phyloP scores from a whole-genome alignment of 1,139 yeast genomes.

The Yamadazyma aaseri region DNA sequence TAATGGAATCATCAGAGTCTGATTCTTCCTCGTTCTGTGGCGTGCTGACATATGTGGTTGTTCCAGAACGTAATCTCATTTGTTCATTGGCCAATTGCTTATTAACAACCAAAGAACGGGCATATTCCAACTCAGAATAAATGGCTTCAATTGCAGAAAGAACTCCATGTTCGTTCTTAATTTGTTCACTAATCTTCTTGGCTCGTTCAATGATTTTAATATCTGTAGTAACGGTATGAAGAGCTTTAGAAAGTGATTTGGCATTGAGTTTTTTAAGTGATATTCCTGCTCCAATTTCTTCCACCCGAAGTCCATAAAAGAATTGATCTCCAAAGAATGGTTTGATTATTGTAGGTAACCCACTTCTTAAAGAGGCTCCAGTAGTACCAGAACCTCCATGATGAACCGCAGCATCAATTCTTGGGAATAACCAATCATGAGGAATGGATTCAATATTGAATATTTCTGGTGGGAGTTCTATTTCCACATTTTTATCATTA shows the following conservation, averaged over 20 bases:
- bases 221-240: conserved; percentile 66
- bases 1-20: conserved; percentile 2
- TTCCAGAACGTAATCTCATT: conserved; percentile 7
- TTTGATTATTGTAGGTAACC: conserved; percentile 84
- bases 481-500: conserved; percentile 37
- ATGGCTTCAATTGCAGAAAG: conserved; percentile 70
- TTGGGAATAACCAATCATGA: conserved; percentile 92
- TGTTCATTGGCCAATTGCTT: conserved; percentile 17
- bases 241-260: conserved; percentile 61
- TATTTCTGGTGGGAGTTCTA: conserved; percentile 66
- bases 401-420: conserved; percentile 90
- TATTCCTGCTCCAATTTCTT: conserved; percentile 88
- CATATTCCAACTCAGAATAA: conserved; percentile 78
- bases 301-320: conserved; percentile 83
- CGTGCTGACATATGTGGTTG: conserved; percentile 7
- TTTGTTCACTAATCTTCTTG: conserved; percentile 54
- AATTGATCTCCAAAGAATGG: conserved; percentile 98
- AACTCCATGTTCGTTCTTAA: conserved; percentile 77
- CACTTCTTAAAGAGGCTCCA: conserved; percentile 85
- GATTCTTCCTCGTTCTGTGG: conserved; percentile 9
- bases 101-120: conserved; percentile 44
- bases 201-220: conserved; percentile 68
- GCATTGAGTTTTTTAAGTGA: conserved; percentile 66
- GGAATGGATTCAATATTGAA: conserved; percentile 74
- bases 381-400: conserved; percentile 99